Evolutionary conservation across 148 eudicot genomes (phyloP).

Genomic region (Beta vulgaris): DNA sequence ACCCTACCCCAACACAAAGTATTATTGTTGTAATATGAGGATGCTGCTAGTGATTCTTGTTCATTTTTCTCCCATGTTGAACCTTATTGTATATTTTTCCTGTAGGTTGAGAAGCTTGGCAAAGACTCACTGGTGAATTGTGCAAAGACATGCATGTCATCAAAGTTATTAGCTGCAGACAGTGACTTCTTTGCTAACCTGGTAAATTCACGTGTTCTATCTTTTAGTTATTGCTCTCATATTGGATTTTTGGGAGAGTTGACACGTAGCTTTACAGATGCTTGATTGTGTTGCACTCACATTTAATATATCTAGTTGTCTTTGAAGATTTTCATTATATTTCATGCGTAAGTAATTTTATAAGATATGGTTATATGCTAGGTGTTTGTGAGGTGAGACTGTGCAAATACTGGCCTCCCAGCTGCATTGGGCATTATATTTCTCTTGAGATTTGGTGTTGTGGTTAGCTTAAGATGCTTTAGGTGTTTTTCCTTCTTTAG

Average conservation of each 20-base stretch:
- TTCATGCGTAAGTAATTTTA: neutral
- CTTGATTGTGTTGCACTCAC: neutral
- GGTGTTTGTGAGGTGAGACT: neutral
- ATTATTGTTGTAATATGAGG: neutral
- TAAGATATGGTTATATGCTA: neutral
- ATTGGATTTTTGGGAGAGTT: neutral
- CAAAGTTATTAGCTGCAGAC: conserved; percentile 73
- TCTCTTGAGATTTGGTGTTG: neutral
- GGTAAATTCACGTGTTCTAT: conserved; percentile 38
- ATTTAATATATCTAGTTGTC: neutral
- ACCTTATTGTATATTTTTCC: conserved; percentile 1
- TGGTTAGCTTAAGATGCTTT: neutral
- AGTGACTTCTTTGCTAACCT: conserved; percentile 84
- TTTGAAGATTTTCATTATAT: neutral
- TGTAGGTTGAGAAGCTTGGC: conserved; percentile 90
- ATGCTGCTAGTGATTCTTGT: neutral
- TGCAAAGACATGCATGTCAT: conserved; percentile 99
- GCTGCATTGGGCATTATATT: neutral
- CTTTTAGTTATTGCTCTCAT: neutral
- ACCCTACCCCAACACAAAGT: neutral
- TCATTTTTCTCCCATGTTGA: neutral
- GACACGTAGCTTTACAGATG: neutral
- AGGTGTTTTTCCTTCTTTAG: neutral
- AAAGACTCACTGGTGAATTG: conserved; percentile 87
- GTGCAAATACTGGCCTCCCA: neutral